Evolutionary conservation across 2,329 filamentous ascomycete genomes (phyloP).

Genomic region (Nigrospora osmanthi): DNA sequence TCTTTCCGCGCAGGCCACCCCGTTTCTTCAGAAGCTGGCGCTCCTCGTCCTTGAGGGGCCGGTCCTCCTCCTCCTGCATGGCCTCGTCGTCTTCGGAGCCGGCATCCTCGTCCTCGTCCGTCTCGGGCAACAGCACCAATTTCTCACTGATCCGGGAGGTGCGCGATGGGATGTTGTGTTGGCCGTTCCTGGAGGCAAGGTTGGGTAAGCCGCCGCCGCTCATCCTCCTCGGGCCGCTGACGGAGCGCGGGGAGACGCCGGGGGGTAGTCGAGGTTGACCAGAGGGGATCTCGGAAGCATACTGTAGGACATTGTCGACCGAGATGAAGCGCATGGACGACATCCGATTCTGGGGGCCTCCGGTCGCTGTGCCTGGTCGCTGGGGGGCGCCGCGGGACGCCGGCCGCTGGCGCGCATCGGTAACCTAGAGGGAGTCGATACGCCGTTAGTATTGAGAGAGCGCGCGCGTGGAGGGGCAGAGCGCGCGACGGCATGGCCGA

Average conservation of each 20-base stretch:
- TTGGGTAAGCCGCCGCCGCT: constrained; percentile 36
- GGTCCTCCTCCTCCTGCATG: constrained; percentile 48
- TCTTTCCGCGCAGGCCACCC: constrained; percentile 66
- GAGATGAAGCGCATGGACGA: constrained; percentile 66
- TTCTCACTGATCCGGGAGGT: constrained; percentile 96
- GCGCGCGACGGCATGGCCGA: not conserved
- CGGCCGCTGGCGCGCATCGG: constrained; percentile 6
- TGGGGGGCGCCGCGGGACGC: constrained; percentile 2
- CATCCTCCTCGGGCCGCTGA: constrained; percentile 33
- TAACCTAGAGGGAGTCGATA: constrained; percentile 2
- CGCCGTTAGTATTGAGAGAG: not conserved
- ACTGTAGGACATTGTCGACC: constrained; percentile 91
- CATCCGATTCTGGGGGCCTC: constrained; percentile 1
- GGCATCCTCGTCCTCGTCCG: constrained; percentile 51
- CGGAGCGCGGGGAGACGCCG: constrained; percentile 37
- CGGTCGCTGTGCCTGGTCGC: constrained; percentile 3
- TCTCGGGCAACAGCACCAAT: constrained; percentile 87
- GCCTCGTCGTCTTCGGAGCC: constrained; percentile 44
- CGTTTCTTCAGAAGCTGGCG: constrained; percentile 54
- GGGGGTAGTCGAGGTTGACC: constrained; percentile 76
- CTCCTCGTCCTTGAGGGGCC: constrained; percentile 61
- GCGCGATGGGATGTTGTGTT: constrained; percentile 65
- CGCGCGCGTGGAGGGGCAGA: not conserved
- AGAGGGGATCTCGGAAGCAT: constrained; percentile 90
- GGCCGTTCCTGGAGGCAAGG: constrained; percentile 36